phyloP scores from a whole-genome alignment of 768 basidiomycete genomes.

The Clathrus columnatus region DNA sequence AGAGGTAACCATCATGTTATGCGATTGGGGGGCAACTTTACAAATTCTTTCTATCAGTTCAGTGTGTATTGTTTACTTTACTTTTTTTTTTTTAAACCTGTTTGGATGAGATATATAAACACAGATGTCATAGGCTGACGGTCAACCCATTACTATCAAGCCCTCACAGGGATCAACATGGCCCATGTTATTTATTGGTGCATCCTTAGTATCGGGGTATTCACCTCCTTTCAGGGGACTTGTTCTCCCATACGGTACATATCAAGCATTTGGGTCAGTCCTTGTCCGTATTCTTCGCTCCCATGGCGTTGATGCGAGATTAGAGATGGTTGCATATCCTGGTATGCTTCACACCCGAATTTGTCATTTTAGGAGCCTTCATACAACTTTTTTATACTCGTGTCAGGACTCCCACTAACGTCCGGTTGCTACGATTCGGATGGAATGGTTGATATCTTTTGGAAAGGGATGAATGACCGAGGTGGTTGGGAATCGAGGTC shows the following conservation, averaged over 20 bases:
- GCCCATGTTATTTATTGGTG: conserved; percentile 11
- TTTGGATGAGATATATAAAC: background rate
- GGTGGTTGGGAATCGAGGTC: conserved; percentile 4
- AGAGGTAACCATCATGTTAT: conserved; percentile 7
- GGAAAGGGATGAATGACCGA: conserved; percentile 1
- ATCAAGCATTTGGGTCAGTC: conserved; percentile 7
- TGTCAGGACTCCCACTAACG: background rate
- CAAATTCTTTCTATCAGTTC: conserved; percentile 2
- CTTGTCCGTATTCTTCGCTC: background rate
- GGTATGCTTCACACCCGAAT: background rate
- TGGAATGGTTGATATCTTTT: conserved; percentile 5
- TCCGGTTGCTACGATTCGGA: background rate
- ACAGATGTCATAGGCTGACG: conserved; percentile 1
- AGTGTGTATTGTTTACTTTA: conserved; percentile 3
- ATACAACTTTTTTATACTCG: background rate
- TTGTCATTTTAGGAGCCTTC: background rate
- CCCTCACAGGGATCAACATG: background rate
- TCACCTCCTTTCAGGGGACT: conserved; percentile 4
- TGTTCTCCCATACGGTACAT: conserved; percentile 6
- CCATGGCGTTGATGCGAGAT: background rate
- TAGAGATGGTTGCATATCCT: conserved; percentile 8
- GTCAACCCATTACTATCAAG: background rate
- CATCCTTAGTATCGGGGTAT: conserved; percentile 6
- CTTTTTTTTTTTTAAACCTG: background rate
- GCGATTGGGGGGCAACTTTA: conserved; percentile 5